Base-by-base conservation (phyloP, 352 stramenopile genomes). In the Thalassiosira hispida region DNA sequence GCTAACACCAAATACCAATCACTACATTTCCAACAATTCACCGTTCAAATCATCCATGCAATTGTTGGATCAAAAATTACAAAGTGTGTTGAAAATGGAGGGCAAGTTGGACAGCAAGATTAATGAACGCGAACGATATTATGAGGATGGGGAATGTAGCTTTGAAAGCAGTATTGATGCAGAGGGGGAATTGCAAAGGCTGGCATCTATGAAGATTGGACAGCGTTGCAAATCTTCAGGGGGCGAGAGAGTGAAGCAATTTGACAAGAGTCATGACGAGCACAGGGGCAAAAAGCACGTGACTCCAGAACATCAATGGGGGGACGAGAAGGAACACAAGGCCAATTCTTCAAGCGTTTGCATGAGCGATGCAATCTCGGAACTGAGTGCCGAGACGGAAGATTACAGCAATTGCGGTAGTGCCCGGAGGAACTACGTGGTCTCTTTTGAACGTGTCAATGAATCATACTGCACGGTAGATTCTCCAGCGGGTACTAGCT, bases 11-110 rank as follows among this genome's bases (percentile, higher is more conserved):
- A 65, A 33, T 6, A 61, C 31, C n/a, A 42, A n/a, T 12, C 8
- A 20, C 2, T 69, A 42, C 46, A 55, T 77, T 23, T 33, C 59
- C n/a, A 7, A 56, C 53, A 66, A 49, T 1, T 75, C 73, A 44
- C 73, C 73, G 8, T 81, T 75, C 27, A 22, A 38, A 38, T 42
- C 12, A 7, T 81, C 44, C 1, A 71, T 68, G 51, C 16, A 46
- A 29, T 6, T 66, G 23, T 35, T 81, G 2, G 73, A 81, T 70
- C 59, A 67, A 8, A 27, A 65, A 66, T 66, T 81, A 12, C 20
- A 69, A 23, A 81, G 73, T 57, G 27, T 81, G 0, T 27, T 35
- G 27, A 63, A 81, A 31, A 40, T 60, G 12, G 33, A 70, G 12
- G 11, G 12, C 0, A 44, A 11, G 2, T 66, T 81, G 56, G 31